Percentiles rank a stretch among this genome's conserved stretches.
These are phyloP conservation scores for Tetragonia tetragonoides DNA, from an alignment of 148 eudicot genomes.

Conservation along the genomic window DNA sequence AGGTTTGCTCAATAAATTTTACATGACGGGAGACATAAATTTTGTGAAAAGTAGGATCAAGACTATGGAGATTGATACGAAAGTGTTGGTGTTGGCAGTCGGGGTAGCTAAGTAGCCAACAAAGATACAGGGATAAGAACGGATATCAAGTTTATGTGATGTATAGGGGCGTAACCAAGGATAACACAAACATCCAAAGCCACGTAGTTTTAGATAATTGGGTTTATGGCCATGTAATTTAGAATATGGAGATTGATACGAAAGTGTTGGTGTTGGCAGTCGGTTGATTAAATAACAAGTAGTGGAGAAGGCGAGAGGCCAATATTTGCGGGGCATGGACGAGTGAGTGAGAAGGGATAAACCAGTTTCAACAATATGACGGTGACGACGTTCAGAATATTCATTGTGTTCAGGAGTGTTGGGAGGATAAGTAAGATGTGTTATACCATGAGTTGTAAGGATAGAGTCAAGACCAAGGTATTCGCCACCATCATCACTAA, in stretches of 20 bases:
- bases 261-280: background rate
- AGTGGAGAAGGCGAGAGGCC: conserved; percentile 1
- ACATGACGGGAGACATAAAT: conserved; percentile 6
- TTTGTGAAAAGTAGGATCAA: background rate
- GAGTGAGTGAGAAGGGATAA: background rate
- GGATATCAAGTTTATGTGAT: background rate
- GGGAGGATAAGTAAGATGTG: conserved; percentile 6
- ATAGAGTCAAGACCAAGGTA: background rate
- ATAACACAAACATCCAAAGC: background rate
- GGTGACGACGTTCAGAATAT: background rate
- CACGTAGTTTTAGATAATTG: background rate
- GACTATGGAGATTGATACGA: too few relatives aligned
- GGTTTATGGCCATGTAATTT: background rate
- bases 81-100: too few relatives aligned
- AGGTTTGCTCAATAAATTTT: background rate
- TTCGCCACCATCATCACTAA: conserved; percentile 8
- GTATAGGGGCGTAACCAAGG: background rate
- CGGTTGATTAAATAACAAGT: background rate
- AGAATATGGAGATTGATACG: background rate
- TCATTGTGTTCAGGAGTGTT: conserved; percentile 9
- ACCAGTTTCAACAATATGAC: conserved; percentile 2
- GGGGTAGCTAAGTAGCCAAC: background rate
- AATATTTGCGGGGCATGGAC: background rate
- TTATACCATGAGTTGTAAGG: background rate
- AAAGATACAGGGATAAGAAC: background rate